Evolutionary conservation across 768 basidiomycete species (phyloP).

Genomic region (Mycena alexandri): DNA sequence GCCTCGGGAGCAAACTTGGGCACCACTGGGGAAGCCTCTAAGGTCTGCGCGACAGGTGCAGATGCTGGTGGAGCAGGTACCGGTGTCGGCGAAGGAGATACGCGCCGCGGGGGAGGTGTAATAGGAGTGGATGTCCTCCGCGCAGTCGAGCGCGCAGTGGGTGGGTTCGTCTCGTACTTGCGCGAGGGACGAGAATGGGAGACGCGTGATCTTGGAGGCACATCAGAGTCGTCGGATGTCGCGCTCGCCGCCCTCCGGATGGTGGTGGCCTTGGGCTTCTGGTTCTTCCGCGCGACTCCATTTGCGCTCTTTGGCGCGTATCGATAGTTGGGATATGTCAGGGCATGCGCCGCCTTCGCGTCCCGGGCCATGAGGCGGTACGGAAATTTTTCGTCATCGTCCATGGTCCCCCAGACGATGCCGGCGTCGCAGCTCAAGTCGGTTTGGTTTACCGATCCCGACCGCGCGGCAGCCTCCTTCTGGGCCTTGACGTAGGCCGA

Average conservation of each 20-base stretch:
- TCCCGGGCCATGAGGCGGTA: conserved; percentile 55
- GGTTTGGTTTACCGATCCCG: conserved; percentile 48
- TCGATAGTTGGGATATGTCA: conserved; percentile 62
- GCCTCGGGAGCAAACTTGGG: neutral
- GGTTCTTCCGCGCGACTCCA: conserved; percentile 14
- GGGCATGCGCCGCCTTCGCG: conserved; percentile 59
- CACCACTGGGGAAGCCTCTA: no score
- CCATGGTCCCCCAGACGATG: conserved; percentile 68
- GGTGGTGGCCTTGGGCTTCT: neutral
- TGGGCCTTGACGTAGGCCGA: conserved; percentile 51
- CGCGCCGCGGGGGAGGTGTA: conserved; percentile 1
- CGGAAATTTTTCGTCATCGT: conserved; percentile 48
- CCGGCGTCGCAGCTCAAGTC: conserved; percentile 69
- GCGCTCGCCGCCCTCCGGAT: neutral
- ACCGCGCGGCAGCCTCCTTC: conserved; percentile 20
- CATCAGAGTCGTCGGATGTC: conserved; percentile 7
- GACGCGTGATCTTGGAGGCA: neutral
- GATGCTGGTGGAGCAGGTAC: neutral
- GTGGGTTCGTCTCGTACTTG: conserved; percentile 11
- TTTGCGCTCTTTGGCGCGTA: conserved; percentile 42
- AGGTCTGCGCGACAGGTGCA: no score
- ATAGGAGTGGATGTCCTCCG: conserved; percentile 10
- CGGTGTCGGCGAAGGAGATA: neutral
- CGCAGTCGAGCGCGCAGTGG: conserved; percentile 6
- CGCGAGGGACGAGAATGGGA: neutral